Base-by-base conservation (phyloP, 2,329 filamentous ascomycete genomes). In the Calonectria honghensis region DNA sequence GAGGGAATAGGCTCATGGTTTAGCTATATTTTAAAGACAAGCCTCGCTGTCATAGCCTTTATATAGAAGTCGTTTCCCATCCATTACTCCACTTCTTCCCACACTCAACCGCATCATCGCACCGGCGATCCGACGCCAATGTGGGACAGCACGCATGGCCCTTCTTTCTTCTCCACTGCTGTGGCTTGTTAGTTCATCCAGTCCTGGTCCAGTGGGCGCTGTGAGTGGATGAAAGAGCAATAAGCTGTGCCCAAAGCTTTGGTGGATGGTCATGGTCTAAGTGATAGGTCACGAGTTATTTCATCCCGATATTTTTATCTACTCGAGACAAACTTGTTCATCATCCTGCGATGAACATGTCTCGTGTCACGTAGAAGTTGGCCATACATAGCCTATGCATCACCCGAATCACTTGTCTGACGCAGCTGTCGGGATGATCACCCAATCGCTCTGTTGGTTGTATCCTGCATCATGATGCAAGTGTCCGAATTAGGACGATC, bases 111-210 rank as follows among this genome's bases (percentile, higher is more conserved):
- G 78, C 79, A 74, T 76, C 77, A 35, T 50, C 78, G 79, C 73
- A 67, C 75, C 79, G 79, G 51, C 68, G 50, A 74, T 73, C 79
- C 79, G 78, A 63, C 70, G 48, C 67, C 57, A 73, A 65, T 71
- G 67, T 65, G 63, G 71, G 70, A 73, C 74, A 68, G 51, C 32
- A 70, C 59, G 24, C 64, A 64, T 52, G 70, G 52, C 32, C 35
- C 65, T 27, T 29, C 51, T 20, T 45, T 29, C 51, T 67, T 59
- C 45, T 48, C 70, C 70, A 52, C 63, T 20, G 63, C 51, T 13
- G 20, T 52, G 64, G 57, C 50, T 41, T 70, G 50, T 61, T 48
- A 24, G 37, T 48, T 51, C 41, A 57, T 64, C 32, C 32, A 37
- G 24, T 13, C 27, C 24, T 16, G 37, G 32, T 63, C 14, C 24